Percentiles rank a stretch among this genome's conserved stretches.
Evolutionary conservation across 192 early-diverging fungal genomes (phyloP).

Genomic region (Coemansia sp.): DNA sequence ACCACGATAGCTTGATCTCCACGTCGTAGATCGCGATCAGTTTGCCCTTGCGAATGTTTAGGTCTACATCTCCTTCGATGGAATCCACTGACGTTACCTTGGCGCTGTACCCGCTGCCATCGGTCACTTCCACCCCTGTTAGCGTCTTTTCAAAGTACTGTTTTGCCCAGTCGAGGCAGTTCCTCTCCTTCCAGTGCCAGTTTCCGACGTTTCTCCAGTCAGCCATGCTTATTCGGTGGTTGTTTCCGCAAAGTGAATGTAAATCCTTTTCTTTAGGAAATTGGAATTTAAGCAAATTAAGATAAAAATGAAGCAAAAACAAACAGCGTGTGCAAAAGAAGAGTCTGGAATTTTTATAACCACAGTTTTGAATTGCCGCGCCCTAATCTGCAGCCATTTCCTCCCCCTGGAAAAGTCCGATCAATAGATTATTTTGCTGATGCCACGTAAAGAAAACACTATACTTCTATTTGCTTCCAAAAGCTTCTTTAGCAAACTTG

Average conservation of each 20-base stretch:
- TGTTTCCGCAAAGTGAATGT: not conserved
- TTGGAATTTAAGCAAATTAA: not conserved
- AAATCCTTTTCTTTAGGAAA: not conserved
- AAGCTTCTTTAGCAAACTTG: not conserved
- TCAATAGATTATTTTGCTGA: not conserved
- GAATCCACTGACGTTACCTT: slow-evolving; percentile 59
- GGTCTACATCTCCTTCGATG: slow-evolving; percentile 84
- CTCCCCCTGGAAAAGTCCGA: not conserved
- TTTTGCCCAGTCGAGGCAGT: slow-evolving; percentile 91
- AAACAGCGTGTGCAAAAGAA: not conserved
- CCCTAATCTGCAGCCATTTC: not conserved
- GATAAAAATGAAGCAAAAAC: not conserved
- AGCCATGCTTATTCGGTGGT: slow-evolving; percentile 44
- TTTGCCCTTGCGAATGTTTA: slow-evolving; percentile 96
- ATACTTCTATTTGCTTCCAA: not conserved
- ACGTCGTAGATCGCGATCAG: slow-evolving; percentile 95
- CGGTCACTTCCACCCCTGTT: slow-evolving; percentile 55
- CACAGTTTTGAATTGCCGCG: not conserved
- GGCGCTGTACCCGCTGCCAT: slow-evolving; percentile 60
- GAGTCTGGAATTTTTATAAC: not conserved
- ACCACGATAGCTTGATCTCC: slow-evolving; percentile 76
- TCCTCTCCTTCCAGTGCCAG: slow-evolving; percentile 87
- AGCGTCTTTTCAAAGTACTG: slow-evolving; percentile 76
- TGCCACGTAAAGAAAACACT: not conserved
- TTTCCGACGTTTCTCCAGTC: slow-evolving; percentile 78